Conservation (phyloP, 805 yeast species). For the Tetrapisispora pingtungensis region DNA sequence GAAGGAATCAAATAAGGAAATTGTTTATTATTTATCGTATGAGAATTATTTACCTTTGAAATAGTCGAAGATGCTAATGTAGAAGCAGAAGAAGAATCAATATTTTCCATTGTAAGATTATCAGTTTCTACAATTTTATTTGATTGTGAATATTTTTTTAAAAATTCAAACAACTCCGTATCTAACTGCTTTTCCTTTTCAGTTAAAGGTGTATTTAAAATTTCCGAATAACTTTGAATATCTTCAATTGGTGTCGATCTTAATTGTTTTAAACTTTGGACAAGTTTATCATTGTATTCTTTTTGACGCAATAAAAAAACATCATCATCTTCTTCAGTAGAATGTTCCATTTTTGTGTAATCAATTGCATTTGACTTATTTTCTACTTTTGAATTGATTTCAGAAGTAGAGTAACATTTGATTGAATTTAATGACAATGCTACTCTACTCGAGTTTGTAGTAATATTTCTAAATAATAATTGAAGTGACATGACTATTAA, state of each 20-base stretch:
- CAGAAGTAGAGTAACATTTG: neutral
- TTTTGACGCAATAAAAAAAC: slow-evolving; percentile 19
- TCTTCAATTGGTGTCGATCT: slow-evolving; percentile 14
- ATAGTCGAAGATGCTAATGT: neutral
- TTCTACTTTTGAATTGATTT: neutral
- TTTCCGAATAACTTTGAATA: slow-evolving; percentile 5
- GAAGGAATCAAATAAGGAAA: slow-evolving; percentile 58
- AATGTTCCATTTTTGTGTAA: neutral
- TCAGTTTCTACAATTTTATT: slow-evolving; percentile 13
- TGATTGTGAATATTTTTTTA: slow-evolving; percentile 19
- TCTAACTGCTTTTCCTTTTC: slow-evolving; percentile 25
- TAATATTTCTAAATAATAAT: neutral
- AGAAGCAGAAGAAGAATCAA: neutral
- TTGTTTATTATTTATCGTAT: slow-evolving; percentile 4
- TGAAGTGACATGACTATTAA: neutral
- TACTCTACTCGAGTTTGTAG: neutral
- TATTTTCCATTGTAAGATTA: slow-evolving; percentile 2
- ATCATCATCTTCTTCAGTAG: slow-evolving; percentile 12
- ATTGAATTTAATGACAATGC: neutral
- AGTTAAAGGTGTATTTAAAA: slow-evolving; percentile 10
- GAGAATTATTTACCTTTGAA: neutral
- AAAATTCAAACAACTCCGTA: slow-evolving; percentile 21
- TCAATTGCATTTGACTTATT: neutral
- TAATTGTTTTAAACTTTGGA: slow-evolving; percentile 11
- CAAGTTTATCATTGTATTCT: slow-evolving; percentile 20